phyloP scores from a whole-genome alignment of 2,329 filamentous ascomycete genomes.

The Elsinoe ampelina region DNA sequence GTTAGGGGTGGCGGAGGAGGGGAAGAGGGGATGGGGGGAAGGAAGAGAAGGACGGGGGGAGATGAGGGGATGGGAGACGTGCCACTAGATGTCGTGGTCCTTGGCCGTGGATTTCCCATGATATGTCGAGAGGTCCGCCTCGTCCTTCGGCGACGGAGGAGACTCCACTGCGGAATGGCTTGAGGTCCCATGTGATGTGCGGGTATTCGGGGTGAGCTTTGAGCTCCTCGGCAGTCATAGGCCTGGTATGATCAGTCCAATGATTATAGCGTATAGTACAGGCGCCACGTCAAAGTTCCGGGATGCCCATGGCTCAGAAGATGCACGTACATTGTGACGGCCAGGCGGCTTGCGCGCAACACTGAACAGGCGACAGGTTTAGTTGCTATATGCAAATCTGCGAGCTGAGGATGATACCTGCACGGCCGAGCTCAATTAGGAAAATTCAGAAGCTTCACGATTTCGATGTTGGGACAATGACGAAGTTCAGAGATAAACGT shows the following conservation, averaged over 20 bases:
- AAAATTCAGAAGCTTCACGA: neutral
- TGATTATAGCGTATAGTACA: neutral
- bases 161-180: conserved; percentile 53
- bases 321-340: neutral
- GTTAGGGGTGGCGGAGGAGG: neutral
- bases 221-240: conserved; percentile 48
- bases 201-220: conserved; percentile 57
- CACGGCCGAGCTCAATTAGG: no score
- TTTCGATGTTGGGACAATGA: no score
- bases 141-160: conserved; percentile 57
- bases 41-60: neutral
- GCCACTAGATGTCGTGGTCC: conserved; percentile 66
- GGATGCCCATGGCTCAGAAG: neutral
- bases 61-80: conserved; percentile 30
- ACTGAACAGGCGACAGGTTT: neutral
- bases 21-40: neutral
- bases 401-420: no score
- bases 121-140: conserved; percentile 66
- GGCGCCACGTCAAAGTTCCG: neutral
- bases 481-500: neutral
- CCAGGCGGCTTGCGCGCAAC: neutral
- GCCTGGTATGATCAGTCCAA: conserved; percentile 15
- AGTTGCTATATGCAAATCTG: neutral
- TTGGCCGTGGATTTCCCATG: conserved; percentile 71
- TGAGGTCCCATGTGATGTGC: conserved; percentile 59